A percentile compares a stretch with the other conserved stretches of the same genome.
phyloP scores from a whole-genome alignment of 2,329 filamentous ascomycete species.

The Alternaria infectoria region DNA sequence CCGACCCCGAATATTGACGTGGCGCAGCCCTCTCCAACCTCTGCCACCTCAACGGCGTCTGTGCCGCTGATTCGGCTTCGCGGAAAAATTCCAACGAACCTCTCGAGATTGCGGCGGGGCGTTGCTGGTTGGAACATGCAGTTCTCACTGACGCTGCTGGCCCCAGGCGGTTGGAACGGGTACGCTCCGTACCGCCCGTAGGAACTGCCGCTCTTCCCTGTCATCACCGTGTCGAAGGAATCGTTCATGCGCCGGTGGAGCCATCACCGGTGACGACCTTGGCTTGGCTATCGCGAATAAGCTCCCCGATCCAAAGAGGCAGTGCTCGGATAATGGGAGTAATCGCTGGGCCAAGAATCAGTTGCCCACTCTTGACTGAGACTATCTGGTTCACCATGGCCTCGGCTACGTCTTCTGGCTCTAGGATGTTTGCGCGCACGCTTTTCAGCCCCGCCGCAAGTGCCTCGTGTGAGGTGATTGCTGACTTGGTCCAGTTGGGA shows the following conservation, averaged over 20 bases:
- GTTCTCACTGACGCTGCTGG: neutral
- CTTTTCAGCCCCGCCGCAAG: slow-evolving; percentile 42
- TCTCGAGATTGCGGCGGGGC: slow-evolving; percentile 2
- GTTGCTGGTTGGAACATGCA: neutral
- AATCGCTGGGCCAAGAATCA: slow-evolving; percentile 46
- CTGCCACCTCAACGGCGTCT: neutral
- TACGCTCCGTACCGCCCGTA: neutral
- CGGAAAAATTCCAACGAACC: neutral
- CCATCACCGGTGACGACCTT: slow-evolving; percentile 35
- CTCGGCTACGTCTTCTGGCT: slow-evolving; percentile 50
- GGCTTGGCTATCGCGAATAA: slow-evolving; percentile 39
- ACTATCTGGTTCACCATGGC: slow-evolving; percentile 54
- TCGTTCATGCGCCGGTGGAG: slow-evolving; percentile 22
- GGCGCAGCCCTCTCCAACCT: slow-evolving; percentile 1
- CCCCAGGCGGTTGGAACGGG: slow-evolving; percentile 3
- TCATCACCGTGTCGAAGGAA: slow-evolving; percentile 3
- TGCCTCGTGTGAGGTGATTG: slow-evolving; percentile 38
- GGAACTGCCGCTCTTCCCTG: neutral
- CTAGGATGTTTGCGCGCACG: slow-evolving; percentile 42
- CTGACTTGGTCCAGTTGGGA: slow-evolving; percentile 51
- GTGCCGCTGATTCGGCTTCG: neutral
- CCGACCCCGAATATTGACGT: neutral
- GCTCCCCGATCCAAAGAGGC: slow-evolving; percentile 45
- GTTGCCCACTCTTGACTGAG: slow-evolving; percentile 48
- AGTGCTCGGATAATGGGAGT: slow-evolving; percentile 34